Percentiles rank a stretch among this genome's conserved stretches.
phyloP scores from a whole-genome alignment of 176 grass and related monocot species.

The Avena atlantica region DNA sequence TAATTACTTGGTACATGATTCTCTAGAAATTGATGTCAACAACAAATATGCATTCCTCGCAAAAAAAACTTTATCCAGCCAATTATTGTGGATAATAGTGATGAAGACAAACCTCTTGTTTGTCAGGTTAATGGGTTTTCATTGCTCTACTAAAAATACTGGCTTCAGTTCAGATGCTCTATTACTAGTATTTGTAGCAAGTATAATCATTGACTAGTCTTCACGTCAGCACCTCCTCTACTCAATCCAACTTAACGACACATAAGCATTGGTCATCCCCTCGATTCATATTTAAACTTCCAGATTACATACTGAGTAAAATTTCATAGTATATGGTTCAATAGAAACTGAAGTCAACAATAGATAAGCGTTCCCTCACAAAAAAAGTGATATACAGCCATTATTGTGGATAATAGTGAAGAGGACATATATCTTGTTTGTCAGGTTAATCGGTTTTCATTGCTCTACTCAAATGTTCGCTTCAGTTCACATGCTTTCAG shows the following conservation, averaged over 20 bases:
- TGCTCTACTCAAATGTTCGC: background rate
- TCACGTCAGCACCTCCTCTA: background rate
- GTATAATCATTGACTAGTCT: background rate
- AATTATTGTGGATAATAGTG: background rate
- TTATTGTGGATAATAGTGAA: no score
- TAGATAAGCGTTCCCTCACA: no score
- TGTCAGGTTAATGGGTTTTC: background rate
- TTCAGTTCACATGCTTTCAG: background rate
- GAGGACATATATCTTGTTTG: no score
- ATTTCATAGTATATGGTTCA: no score
- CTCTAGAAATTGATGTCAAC: background rate
- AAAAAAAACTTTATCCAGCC: background rate
- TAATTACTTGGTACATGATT: background rate
- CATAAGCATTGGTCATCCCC: background rate
- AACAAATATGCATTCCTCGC: background rate
- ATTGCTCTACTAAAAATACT: background rate
- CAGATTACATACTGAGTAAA: background rate
- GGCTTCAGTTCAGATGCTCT: no score
- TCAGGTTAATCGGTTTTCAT: no score
- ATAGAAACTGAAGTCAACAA: no score
- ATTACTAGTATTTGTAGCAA: background rate
- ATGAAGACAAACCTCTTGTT: background rate
- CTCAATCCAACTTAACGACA: background rate
- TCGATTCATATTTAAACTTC: background rate
- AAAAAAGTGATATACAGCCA: no score